These are phyloP conservation scores for Cordia subcordata DNA, from an alignment of 257 asterid species.

Conservation along the genomic window DNA sequence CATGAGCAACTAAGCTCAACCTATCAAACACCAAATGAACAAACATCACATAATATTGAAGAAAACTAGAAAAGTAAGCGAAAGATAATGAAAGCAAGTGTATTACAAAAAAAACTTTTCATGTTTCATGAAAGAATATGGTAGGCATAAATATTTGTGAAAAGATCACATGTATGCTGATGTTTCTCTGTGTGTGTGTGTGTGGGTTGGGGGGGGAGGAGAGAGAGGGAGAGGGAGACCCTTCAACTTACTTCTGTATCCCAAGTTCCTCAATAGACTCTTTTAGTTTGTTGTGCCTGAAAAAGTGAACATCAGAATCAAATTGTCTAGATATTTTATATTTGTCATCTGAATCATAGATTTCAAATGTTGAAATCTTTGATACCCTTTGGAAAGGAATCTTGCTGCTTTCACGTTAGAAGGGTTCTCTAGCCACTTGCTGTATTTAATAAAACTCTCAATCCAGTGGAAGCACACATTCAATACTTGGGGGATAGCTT, in stretches of 20 bases:
- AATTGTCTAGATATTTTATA: constrained; percentile 7
- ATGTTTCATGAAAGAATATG: too few relatives aligned
- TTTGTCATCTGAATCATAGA: constrained; percentile 12
- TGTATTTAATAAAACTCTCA: constrained; percentile 83
- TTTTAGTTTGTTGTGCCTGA: constrained; percentile 75
- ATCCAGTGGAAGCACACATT: constrained; percentile 93
- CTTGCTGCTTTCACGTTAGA: constrained; percentile 84
- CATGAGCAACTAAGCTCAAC: too few relatives aligned
- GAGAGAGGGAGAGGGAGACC: constrained; percentile 4
- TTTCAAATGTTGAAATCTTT: constrained; percentile 14
- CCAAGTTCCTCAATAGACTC: constrained; percentile 72
- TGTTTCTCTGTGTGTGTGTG: too few relatives aligned
- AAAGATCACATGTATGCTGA: too few relatives aligned
- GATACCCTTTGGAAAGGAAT: constrained; percentile 87
- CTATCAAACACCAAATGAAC: too few relatives aligned
- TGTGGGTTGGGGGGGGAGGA: constrained; percentile 10
- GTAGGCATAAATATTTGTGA: too few relatives aligned
- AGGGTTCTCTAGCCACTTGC: constrained; percentile 86
- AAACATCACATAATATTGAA: too few relatives aligned
- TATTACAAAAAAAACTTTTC: too few relatives aligned
- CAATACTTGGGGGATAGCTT: constrained; percentile 71
- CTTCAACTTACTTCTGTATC: constrained; percentile 61
- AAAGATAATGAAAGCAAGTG: too few relatives aligned
- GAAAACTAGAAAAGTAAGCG: too few relatives aligned
- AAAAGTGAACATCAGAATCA: constrained; percentile 23